A percentile compares a stretch with the other conserved stretches of the same genome.
Evolutionary conservation across 768 basidiomycete genomes (phyloP).

Genomic region (Dacryopinax primogenitus): DNA sequence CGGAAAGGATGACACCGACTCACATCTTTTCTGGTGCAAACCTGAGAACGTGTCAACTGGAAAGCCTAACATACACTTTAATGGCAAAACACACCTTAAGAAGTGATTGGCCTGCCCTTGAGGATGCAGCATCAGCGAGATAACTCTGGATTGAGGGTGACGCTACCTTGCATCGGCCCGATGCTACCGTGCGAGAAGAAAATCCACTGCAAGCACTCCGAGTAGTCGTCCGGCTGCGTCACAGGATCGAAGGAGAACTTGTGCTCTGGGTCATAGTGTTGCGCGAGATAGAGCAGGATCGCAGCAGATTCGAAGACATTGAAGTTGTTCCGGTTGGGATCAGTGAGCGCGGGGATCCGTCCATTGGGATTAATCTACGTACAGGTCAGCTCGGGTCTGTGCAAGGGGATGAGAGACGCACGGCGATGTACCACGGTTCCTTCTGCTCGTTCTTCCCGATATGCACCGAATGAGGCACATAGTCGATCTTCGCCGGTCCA

Average conservation of each 20-base stretch:
- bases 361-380: constrained; percentile 20
- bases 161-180: too few relatives aligned
- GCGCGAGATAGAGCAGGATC: constrained; percentile 24
- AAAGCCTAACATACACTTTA: too few relatives aligned
- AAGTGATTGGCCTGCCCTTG: too few relatives aligned
- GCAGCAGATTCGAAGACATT: constrained; percentile 18
- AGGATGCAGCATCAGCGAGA: too few relatives aligned
- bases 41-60: constrained; percentile 51
- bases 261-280: constrained; percentile 27
- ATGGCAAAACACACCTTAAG: too few relatives aligned
- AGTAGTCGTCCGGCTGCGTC: constrained; percentile 17
- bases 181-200: constrained; percentile 24
- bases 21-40: constrained; percentile 52
- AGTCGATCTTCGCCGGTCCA: constrained; percentile 11
- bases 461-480: constrained; percentile 12
- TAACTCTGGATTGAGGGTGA: too few relatives aligned
- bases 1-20: constrained; percentile 24
- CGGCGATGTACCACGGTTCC: constrained; percentile 19
- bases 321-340: constrained; percentile 17
- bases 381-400: background rate
- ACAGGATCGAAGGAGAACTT: constrained; percentile 24
- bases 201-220: constrained; percentile 25
- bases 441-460: constrained; percentile 17
- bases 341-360: constrained; percentile 19
- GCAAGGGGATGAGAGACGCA: background rate